Conservation (phyloP, 2,329 filamentous ascomycete species). For the Ophiosphaerella korrae region DNA sequence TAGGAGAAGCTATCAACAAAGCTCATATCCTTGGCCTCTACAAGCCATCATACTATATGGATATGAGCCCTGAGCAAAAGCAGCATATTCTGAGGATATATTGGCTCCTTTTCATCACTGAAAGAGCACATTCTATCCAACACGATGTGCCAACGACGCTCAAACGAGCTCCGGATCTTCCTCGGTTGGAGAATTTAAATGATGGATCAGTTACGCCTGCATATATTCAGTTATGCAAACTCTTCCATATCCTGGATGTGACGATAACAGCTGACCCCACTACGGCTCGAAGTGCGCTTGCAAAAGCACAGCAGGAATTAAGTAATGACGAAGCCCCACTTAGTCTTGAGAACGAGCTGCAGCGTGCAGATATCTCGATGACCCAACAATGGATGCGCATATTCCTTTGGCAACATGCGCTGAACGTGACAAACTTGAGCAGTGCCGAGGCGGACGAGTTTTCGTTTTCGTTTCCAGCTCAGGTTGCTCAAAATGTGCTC, state of each 20-base stretch:
- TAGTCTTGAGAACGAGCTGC: constrained; percentile 41
- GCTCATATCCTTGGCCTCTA: constrained; percentile 42
- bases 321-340: constrained; percentile 34
- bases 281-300: constrained; percentile 34
- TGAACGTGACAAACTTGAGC: constrained; percentile 40
- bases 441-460: constrained; percentile 38
- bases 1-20: constrained; percentile 42
- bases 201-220: constrained; percentile 40
- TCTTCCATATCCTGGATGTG: constrained; percentile 42
- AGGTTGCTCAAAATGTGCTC: constrained; percentile 41
- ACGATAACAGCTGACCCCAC: constrained; percentile 42
- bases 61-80: constrained; percentile 29
- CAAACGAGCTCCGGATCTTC: constrained; percentile 36
- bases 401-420: constrained; percentile 44
- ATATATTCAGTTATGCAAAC: constrained; percentile 41
- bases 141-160: constrained; percentile 42
- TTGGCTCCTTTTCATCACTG: constrained; percentile 45
- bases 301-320: constrained; percentile 40
- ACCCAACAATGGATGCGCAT: constrained; percentile 48
- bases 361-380: constrained; percentile 45
- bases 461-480: constrained; percentile 43
- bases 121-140: constrained; percentile 43
- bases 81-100: constrained; percentile 41
- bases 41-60: constrained; percentile 30
- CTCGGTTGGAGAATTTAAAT: constrained; percentile 33